Conservation (phyloP, 1,284 basidiomycete species). For the Pseudozyma tsukubaensis region DNA sequence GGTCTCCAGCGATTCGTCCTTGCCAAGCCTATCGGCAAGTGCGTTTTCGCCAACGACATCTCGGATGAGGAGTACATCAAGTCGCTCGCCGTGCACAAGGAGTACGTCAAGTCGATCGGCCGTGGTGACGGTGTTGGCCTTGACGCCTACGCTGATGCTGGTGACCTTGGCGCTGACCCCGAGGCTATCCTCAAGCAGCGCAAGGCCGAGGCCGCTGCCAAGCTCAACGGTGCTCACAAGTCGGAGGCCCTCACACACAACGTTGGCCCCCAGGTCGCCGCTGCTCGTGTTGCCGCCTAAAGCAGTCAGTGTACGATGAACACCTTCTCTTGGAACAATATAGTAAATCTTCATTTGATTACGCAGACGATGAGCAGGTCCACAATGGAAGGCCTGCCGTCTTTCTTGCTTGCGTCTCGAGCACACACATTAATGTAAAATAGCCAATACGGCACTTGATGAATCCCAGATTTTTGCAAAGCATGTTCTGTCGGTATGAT, state of each 20-base stretch:
- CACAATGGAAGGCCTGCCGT: not conserved
- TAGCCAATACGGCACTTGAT: no score
- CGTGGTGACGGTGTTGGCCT: conserved; percentile 68
- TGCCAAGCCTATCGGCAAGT: conserved; percentile 70
- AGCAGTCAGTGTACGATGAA: not conserved
- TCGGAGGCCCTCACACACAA: conserved; percentile 6
- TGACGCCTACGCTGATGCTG: conserved; percentile 71
- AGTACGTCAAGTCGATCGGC: conserved; percentile 65
- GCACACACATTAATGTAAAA: not conserved
- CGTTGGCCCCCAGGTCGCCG: conserved; percentile 11
- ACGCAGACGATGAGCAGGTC: no score
- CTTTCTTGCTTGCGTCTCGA: no score
- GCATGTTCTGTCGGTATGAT: no score
- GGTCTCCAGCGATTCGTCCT: conserved; percentile 71
- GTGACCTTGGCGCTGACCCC: conserved; percentile 70
- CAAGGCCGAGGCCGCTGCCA: conserved; percentile 40
- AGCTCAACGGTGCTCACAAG: conserved; percentile 23
- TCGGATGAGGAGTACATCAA: conserved; percentile 69
- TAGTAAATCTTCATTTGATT: not conserved
- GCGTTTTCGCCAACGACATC: conserved; percentile 71
- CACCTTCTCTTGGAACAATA: conserved; percentile 16
- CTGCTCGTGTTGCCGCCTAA: conserved; percentile 34
- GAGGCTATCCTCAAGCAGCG: conserved; percentile 58
- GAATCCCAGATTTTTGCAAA: no score
- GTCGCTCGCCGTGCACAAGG: conserved; percentile 70